These are phyloP conservation scores for Symbiodinium pilosum DNA, from an alignment of 73 alveolate species.

Conservation along the genomic window DNA sequence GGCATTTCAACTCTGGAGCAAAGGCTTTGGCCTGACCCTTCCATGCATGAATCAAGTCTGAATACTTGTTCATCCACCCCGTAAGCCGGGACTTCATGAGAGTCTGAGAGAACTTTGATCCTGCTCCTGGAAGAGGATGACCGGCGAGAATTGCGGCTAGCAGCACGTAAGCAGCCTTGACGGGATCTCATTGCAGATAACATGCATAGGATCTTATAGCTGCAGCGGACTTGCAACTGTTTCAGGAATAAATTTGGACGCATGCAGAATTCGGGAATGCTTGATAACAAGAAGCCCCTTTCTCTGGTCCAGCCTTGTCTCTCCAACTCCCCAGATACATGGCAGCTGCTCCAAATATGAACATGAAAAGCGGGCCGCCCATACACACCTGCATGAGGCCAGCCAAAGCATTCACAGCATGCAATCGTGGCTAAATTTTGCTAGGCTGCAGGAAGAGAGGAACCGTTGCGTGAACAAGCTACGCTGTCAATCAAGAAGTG, in stretches of 20 bases:
- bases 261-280: too few relatives aligned
- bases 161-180: neutral
- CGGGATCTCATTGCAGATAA: neutral
- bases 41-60: too few relatives aligned
- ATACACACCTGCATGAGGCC: constrained; percentile 16
- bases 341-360: constrained; percentile 13
- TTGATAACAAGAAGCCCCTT: too few relatives aligned
- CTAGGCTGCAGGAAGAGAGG: too few relatives aligned
- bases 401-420: too few relatives aligned
- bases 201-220: neutral
- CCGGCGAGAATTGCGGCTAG: neutral
- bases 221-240: neutral
- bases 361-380: constrained; percentile 85
- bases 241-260: neutral
- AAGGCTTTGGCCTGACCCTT: too few relatives aligned
- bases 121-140: neutral
- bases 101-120: neutral
- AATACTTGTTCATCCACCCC: neutral
- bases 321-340: constrained; percentile 52
- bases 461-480: too few relatives aligned
- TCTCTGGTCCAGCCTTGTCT: too few relatives aligned
- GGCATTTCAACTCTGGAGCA: too few relatives aligned
- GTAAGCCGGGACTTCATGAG: neutral
- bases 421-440: too few relatives aligned
- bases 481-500: too few relatives aligned